Conservation (phyloP, 495 filamentous ascomycete species). For the Viridothelium virens region DNA sequence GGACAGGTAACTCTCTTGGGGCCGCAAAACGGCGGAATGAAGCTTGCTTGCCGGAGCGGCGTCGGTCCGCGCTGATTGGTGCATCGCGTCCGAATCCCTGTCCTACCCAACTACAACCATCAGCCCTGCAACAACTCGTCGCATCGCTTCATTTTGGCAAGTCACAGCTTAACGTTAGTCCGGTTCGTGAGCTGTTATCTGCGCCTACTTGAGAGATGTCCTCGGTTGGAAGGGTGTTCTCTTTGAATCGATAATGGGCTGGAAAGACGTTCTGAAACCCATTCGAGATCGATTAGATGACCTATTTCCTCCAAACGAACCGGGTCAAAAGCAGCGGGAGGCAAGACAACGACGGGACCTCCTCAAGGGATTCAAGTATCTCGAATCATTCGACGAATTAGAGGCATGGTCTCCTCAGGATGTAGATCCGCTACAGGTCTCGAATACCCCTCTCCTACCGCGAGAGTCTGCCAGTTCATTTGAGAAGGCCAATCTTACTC, state of each 20-base stretch:
- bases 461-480: slow-evolving; percentile 16
- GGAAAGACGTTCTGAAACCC: slow-evolving; percentile 28
- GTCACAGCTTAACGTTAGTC: not conserved
- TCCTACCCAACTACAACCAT: not conserved
- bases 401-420: slow-evolving; percentile 32
- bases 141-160: not conserved
- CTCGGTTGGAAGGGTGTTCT: not conserved
- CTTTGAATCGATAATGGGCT: slow-evolving; percentile 4
- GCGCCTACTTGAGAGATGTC: not conserved
- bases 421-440: slow-evolving; percentile 34
- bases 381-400: slow-evolving; percentile 35
- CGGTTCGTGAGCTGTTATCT: not conserved
- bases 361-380: slow-evolving; percentile 33
- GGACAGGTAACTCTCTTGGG: slow-evolving; percentile 6
- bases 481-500: slow-evolving; percentile 26
- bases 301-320: slow-evolving; percentile 16
- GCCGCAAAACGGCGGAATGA: not conserved
- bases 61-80: slow-evolving; percentile 2
- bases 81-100: not conserved
- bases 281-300: slow-evolving; percentile 29
- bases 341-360: slow-evolving; percentile 20
- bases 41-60: not conserved
- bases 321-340: slow-evolving; percentile 8
- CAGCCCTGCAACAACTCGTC: not conserved
- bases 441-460: slow-evolving; percentile 37